Evolutionary conservation across 768 basidiomycete species (phyloP).

Genomic region (Lentinus brumalis): DNA sequence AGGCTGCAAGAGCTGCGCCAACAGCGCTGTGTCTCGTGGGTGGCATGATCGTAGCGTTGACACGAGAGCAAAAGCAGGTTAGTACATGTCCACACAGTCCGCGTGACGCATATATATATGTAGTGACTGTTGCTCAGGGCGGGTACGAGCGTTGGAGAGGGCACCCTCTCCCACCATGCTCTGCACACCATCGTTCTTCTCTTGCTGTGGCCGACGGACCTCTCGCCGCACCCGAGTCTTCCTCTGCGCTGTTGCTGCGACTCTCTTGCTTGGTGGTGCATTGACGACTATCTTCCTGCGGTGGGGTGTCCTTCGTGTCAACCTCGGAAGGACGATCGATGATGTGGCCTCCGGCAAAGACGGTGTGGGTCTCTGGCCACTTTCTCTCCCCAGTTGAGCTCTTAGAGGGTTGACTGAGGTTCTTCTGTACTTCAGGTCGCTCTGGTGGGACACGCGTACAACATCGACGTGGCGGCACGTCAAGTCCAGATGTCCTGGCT

Average conservation of each 20-base stretch:
- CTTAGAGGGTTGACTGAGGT: background rate
- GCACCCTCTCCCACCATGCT: background rate
- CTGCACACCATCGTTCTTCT: too few relatives aligned
- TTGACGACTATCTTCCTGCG: background rate
- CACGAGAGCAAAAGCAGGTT: too few relatives aligned
- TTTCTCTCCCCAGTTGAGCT: background rate
- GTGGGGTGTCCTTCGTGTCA: background rate
- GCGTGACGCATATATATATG: too few relatives aligned
- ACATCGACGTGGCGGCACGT: slow-evolving; percentile 18
- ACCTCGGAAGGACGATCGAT: background rate
- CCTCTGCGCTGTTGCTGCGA: background rate
- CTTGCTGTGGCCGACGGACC: background rate
- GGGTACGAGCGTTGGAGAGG: too few relatives aligned
- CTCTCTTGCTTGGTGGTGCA: background rate
- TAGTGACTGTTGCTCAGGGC: too few relatives aligned
- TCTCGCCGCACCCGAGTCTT: slow-evolving; percentile 3
- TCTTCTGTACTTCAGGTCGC: slow-evolving; percentile 5
- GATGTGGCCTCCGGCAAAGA: background rate
- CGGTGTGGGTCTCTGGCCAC: background rate
- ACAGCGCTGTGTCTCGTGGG: too few relatives aligned
- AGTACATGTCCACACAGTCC: too few relatives aligned
- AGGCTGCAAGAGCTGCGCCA: too few relatives aligned
- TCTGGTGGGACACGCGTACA: slow-evolving; percentile 24
- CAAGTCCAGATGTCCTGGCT: slow-evolving; percentile 23
- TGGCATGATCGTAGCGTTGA: too few relatives aligned